These are phyloP conservation scores for Diplogelasinospora grovesii DNA, from an alignment of 495 filamentous ascomycete species.

Conservation along the genomic window DNA sequence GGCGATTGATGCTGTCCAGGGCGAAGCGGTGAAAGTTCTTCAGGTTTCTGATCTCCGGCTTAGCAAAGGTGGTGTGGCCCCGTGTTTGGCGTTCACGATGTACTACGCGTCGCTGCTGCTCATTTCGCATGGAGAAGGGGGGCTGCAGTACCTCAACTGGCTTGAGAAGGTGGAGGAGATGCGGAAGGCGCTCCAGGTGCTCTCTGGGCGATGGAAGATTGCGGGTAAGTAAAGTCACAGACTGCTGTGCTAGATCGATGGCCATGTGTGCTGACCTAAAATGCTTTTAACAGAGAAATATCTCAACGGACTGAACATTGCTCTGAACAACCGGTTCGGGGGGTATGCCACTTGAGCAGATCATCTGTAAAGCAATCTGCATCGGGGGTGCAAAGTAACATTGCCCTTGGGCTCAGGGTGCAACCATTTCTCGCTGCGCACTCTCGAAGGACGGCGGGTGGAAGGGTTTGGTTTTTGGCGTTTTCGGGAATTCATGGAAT, in stretches of 20 bases:
- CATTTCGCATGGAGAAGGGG: constrained; percentile 18
- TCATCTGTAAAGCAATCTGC: too few relatives aligned
- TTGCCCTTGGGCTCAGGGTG: too few relatives aligned
- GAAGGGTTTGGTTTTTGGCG: too few relatives aligned
- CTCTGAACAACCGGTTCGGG: constrained; percentile 4
- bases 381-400: too few relatives aligned
- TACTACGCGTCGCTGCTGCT: constrained; percentile 21
- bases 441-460: too few relatives aligned
- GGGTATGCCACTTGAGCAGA: background rate
- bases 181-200: constrained; percentile 6
- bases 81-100: constrained; percentile 18
- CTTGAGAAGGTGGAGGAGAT: constrained; percentile 14
- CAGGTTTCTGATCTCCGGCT: constrained; percentile 3
- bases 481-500: too few relatives aligned
- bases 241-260: background rate
- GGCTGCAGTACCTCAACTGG: constrained; percentile 14
- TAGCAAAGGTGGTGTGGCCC: constrained; percentile 9
- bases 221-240: constrained; percentile 14
- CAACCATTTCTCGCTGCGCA: too few relatives aligned
- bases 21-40: too few relatives aligned
- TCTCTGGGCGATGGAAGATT: constrained; percentile 21
- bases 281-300: constrained; percentile 7
- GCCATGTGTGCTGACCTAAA: background rate
- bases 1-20: too few relatives aligned
- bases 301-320: constrained; percentile 7